phyloP scores from a whole-genome alignment of 805 yeast genomes.

The Wickerhamomyces ciferrii region DNA sequence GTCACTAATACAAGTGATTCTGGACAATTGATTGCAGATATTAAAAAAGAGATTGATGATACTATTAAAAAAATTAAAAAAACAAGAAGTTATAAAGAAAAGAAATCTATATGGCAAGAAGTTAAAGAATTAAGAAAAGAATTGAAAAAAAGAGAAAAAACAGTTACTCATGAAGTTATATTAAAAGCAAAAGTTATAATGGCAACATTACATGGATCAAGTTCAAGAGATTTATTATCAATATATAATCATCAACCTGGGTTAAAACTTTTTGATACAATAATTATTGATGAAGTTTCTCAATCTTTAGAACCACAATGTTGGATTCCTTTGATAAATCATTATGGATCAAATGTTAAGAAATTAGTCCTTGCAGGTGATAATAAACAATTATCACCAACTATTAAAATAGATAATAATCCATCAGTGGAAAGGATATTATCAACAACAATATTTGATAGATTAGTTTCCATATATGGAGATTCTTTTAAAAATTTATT shows the following conservation, averaged over 20 bases:
- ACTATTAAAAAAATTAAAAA: slow-evolving; percentile 54
- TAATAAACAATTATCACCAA: slow-evolving; percentile 87
- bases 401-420: slow-evolving; percentile 56
- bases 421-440: slow-evolving; percentile 38
- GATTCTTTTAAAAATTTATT: slow-evolving; percentile 50
- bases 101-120: slow-evolving; percentile 62
- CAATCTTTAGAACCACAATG: slow-evolving; percentile 94
- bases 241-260: slow-evolving; percentile 31
- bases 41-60: slow-evolving; percentile 63
- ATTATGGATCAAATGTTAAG: slow-evolving; percentile 41
- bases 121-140: slow-evolving; percentile 70
- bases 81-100: slow-evolving; percentile 56
- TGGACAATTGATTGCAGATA: slow-evolving; percentile 59
- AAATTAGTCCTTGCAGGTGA: slow-evolving; percentile 87
- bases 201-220: slow-evolving; percentile 85
- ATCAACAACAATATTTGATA: slow-evolving; percentile 73
- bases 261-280: slow-evolving; percentile 56
- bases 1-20: slow-evolving; percentile 54
- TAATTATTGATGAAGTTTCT: slow-evolving; percentile 93
- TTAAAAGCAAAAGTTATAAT: slow-evolving; percentile 63
- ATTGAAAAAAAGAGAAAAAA: slow-evolving; percentile 57
- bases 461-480: slow-evolving; percentile 51
- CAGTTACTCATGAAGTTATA: slow-evolving; percentile 54
- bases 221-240: slow-evolving; percentile 61
- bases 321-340: slow-evolving; percentile 85